These are phyloP conservation scores for Phytopythium delawarense DNA, from an alignment of 352 stramenopile genomes.

Conservation along the genomic window DNA sequence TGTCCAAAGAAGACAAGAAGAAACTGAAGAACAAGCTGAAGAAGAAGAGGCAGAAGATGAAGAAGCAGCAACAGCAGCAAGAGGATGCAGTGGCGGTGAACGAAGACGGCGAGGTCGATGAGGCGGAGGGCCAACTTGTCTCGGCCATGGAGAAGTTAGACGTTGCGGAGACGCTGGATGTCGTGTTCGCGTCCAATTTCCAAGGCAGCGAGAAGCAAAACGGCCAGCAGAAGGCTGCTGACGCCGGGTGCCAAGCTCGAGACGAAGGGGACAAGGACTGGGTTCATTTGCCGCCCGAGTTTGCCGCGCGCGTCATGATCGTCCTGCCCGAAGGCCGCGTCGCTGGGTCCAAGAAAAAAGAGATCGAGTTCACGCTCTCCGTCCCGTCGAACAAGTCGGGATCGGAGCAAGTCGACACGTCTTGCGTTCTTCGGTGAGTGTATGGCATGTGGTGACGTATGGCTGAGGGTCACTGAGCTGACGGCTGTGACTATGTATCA, in stretches of 20 bases:
- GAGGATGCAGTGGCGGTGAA: background rate
- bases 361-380: constrained; percentile 64
- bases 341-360: constrained; percentile 48
- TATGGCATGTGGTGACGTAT: background rate
- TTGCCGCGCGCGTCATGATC: constrained; percentile 67
- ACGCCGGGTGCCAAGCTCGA: constrained; percentile 1
- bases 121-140: background rate
- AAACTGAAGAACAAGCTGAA: constrained; percentile 93
- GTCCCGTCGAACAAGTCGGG: constrained; percentile 8
- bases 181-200: constrained; percentile 1
- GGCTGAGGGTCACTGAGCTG: background rate
- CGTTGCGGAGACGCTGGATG: background rate
- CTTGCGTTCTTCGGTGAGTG: constrained; percentile 43
- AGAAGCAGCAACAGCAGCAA: constrained; percentile 33
- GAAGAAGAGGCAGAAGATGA: constrained; percentile 91
- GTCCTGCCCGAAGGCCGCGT: constrained; percentile 49
- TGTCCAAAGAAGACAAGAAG: constrained; percentile 91
- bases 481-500: background rate
- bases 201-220: background rate
- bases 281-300: constrained; percentile 66
- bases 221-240: constrained; percentile 9
- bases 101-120: constrained; percentile 12
- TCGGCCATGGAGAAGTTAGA: constrained; percentile 1
- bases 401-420: constrained; percentile 35
- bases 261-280: constrained; percentile 44